phyloP scores from a whole-genome alignment of 176 grass and related monocot genomes.

The Eragrostis curvula region DNA sequence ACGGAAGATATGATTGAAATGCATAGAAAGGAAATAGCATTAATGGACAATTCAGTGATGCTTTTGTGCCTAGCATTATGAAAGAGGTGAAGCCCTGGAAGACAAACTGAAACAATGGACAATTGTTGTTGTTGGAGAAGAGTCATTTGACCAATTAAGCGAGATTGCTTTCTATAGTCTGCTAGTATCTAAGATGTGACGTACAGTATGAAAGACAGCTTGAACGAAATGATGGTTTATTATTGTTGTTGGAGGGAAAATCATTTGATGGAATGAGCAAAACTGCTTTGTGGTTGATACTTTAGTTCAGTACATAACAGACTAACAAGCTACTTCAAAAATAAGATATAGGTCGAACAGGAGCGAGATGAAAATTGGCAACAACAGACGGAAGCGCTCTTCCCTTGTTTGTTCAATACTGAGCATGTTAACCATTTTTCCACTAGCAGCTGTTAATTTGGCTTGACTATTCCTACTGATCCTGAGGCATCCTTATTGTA shows the following conservation, averaged over 20 bases:
- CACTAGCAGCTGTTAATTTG: neutral
- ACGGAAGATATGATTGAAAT: neutral
- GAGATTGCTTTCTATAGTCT: neutral
- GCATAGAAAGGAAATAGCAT: neutral
- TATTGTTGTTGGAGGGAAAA: neutral
- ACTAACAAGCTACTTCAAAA: neutral
- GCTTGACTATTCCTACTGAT: constrained; percentile 6
- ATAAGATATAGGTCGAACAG: neutral
- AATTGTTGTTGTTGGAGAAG: neutral
- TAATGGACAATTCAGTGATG: constrained; percentile 18
- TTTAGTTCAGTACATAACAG: neutral
- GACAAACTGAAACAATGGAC: constrained; percentile 1
- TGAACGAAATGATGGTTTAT: neutral
- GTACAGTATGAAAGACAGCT: neutral
- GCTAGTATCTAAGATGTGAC: neutral
- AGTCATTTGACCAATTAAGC: neutral
- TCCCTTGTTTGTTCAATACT: constrained; percentile 1
- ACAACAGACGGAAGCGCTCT: constrained; percentile 11
- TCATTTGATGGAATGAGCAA: neutral
- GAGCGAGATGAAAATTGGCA: constrained; percentile 10
- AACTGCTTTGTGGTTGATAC: neutral
- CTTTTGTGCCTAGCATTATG: constrained; percentile 8
- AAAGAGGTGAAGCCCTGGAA: constrained; percentile 3
- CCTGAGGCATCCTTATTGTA: neutral
- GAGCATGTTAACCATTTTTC: neutral